Evolutionary conservation across 768 basidiomycete genomes (phyloP), one percentile per base, ranked within the genome.

Genomic region (Symmetrospora coprosmae): DNA sequence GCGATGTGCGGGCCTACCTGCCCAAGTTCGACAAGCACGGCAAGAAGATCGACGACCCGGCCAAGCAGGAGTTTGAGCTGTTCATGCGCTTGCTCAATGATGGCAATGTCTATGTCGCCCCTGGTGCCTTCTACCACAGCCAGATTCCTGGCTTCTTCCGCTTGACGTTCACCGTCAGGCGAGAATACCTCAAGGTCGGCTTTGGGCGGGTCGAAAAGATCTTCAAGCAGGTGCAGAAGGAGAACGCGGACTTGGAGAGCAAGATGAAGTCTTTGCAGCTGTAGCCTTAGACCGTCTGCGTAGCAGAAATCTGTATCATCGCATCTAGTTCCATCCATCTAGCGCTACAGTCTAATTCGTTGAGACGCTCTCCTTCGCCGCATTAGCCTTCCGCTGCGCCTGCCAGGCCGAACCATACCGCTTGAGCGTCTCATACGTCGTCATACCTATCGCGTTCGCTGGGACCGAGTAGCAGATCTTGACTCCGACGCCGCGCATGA

Each of bases 91-190:
- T 64, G 11, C 49, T 60, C 9, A 58, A 47, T 17, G n/a, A 50
- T 11, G 55, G 63, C 7, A 47, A 49, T 16, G 47, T 59, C 17
- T 61, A 64, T 38, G 47, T 64, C 16, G 38, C 46, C 0, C 51
- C 58, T 19, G 62, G 62, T 17, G 28, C 25, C 37, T 48, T 51
- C 9, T 62, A 62, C 35, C 37, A 49, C 27, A 14, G 43, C 34
- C 39, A 48, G 0, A 30, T 34, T 5, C 52, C 56, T 0, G 67
- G 67, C 17, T 66, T 35, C 30, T 66, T 66, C 50, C 56, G 64
- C 25, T 46, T 67, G 2, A 68, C 67, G n/a, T 68, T 68, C 46
- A 63, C 67, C 11, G 59, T 68, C 34, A 52, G 58, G 2, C 45
- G 40, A 17, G 62, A 65, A 23, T 67, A 45, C 25, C 28, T 58